Percentiles rank a stretch among this genome's conserved stretches.
These are phyloP conservation scores for Curvularia hawaiiensis DNA, from an alignment of 2,329 filamentous ascomycete species.

Conservation along the genomic window DNA sequence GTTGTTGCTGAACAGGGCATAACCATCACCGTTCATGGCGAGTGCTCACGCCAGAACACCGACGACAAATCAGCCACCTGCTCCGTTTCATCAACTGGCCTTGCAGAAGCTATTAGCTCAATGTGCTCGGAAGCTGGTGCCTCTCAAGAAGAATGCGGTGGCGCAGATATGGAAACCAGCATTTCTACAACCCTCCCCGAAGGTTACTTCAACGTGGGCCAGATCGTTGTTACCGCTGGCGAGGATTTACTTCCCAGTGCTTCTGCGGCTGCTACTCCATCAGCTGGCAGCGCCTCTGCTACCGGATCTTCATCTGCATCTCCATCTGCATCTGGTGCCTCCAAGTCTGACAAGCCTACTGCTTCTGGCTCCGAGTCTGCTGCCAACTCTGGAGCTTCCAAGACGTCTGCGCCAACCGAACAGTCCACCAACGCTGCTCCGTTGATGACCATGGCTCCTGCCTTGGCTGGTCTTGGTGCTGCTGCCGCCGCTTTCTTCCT, in stretches of 20 bases:
- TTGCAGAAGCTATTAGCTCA: constrained; percentile 11
- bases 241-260: constrained; percentile 31
- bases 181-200: constrained; percentile 8
- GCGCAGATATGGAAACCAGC: not conserved
- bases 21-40: constrained; percentile 16
- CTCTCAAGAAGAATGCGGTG: not conserved
- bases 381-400: constrained; percentile 6
- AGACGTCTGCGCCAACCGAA: not conserved
- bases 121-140: constrained; percentile 12
- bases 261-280: constrained; percentile 24
- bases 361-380: not conserved
- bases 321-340: not conserved
- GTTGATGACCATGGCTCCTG: constrained; percentile 28
- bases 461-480: constrained; percentile 37
- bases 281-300: too few species aligned
- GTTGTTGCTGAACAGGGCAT: constrained; percentile 12
- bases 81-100: constrained; percentile 18
- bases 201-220: constrained; percentile 23
- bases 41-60: constrained; percentile 20
- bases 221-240: constrained; percentile 37
- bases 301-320: not conserved
- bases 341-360: constrained; percentile 1
- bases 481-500: constrained; percentile 35
- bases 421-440: constrained; percentile 15
- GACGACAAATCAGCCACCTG: constrained; percentile 23